Evolutionary conservation across 495 filamentous ascomycete species (phyloP).

Genomic region (Jackrogersella minutella): DNA sequence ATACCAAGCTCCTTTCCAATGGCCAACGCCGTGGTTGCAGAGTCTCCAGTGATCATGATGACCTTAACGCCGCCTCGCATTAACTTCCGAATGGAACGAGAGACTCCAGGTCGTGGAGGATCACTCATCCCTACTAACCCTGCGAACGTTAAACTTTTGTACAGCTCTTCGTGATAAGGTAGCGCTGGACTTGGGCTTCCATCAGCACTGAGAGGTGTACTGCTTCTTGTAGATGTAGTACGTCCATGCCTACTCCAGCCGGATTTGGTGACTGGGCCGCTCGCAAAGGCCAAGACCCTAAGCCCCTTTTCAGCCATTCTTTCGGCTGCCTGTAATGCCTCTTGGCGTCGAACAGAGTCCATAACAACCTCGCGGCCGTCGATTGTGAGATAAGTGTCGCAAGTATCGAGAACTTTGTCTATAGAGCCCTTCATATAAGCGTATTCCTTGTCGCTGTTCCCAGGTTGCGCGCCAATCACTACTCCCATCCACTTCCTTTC

Average conservation of each 20-base stretch:
- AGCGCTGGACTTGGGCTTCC: conserved; percentile 49
- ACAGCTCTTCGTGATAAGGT: conserved; percentile 72
- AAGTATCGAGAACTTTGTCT: conserved; percentile 84
- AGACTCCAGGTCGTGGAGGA: conserved; percentile 87
- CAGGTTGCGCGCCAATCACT: conserved; percentile 70
- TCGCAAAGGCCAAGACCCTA: conserved; percentile 90
- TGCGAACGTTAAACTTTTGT: conserved; percentile 84
- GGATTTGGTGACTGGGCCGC: conserved; percentile 63
- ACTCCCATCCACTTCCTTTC: conserved; percentile 99
- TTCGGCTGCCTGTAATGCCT: conserved; percentile 82
- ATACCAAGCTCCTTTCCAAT: conserved; percentile 95
- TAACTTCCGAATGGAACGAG: conserved; percentile 85
- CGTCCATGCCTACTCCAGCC: conserved; percentile 45
- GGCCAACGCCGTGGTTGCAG: conserved; percentile 90
- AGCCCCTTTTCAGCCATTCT: conserved; percentile 93
- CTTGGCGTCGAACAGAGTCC: conserved; percentile 76
- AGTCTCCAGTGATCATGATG: conserved; percentile 98
- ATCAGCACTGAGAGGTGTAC: conserved; percentile 44
- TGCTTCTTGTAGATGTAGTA: conserved; percentile 36
- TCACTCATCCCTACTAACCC: conserved; percentile 97
- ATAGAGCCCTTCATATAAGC: conserved; percentile 96
- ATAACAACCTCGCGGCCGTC: conserved; percentile 88
- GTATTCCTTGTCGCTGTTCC: conserved; percentile 65
- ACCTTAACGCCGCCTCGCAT: conserved; percentile 95
- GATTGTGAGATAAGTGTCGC: conserved; percentile 87